phyloP scores from a whole-genome alignment of 1,284 basidiomycete genomes.

The Apiotrichum gracile region DNA sequence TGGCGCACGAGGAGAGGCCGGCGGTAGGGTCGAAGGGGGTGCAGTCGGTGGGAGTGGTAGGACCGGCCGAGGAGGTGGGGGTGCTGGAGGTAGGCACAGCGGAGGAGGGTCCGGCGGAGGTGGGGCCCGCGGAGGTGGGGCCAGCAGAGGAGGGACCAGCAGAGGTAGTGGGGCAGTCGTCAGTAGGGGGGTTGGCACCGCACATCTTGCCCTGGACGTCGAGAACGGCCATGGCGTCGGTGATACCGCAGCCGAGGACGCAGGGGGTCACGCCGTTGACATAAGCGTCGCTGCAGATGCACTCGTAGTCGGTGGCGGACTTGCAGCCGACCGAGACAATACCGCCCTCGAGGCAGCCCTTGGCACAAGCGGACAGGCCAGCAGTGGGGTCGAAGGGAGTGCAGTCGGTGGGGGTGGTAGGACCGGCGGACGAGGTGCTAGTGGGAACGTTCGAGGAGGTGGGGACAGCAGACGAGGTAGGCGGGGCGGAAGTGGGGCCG shows the following conservation, averaged over 20 bases:
- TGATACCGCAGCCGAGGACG: background rate
- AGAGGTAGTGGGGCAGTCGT: background rate
- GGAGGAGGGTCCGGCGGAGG: no score
- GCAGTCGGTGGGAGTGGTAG: background rate
- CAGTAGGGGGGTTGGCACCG: background rate
- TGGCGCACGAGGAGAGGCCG: background rate
- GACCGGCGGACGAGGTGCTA: background rate
- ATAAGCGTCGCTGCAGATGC: background rate
- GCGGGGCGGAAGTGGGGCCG: no score
- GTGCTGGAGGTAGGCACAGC: no score
- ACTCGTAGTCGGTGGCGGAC: no score
- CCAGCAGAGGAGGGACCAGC: background rate
- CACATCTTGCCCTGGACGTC: background rate
- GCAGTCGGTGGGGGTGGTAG: background rate
- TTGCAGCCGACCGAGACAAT: no score
- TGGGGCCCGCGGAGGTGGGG: no score
- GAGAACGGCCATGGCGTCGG: background rate
- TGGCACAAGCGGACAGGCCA: no score
- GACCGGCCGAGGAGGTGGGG: background rate
- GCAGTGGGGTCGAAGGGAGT: no score
- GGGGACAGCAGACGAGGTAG: no score
- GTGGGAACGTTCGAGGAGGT: no score
- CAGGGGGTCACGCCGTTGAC: background rate
- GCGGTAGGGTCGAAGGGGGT: background rate
- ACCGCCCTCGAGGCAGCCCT: no score